phyloP scores from a whole-genome alignment of 345 rosid genomes.

The Brassica cretica region DNA sequence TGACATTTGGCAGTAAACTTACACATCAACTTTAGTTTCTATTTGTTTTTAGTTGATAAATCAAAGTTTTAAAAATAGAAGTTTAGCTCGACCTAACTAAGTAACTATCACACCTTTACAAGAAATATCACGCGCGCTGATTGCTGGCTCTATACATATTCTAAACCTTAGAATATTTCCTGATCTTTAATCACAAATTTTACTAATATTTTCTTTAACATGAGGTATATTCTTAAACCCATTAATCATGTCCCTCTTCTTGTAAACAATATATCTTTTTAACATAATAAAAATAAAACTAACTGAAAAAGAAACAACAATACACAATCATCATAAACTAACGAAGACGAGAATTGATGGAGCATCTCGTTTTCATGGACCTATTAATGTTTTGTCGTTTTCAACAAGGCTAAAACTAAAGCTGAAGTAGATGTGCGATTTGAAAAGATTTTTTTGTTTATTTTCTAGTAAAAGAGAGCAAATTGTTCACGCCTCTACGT shows the following conservation, averaged over 20 bases:
- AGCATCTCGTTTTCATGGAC: not conserved
- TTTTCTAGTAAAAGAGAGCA: slow-evolving; percentile 14
- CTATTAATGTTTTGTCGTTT: slow-evolving; percentile 4
- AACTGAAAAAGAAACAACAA: not conserved
- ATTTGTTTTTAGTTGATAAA: not conserved
- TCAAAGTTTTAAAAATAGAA: not conserved
- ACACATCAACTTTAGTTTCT: slow-evolving; percentile 26
- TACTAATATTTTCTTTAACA: not conserved
- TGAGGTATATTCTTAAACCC: not conserved
- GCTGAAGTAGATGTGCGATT: slow-evolving; percentile 30
- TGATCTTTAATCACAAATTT: not conserved
- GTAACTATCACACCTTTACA: slow-evolving; percentile 23
- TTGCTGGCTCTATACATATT: slow-evolving; percentile 15
- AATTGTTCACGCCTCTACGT: slow-evolving; percentile 26
- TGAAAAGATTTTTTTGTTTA: not conserved
- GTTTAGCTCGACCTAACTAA: slow-evolving; percentile 32
- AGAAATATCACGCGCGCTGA: not conserved
- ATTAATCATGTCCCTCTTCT: not conserved
- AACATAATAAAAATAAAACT: not conserved
- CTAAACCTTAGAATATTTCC: slow-evolving; percentile 4
- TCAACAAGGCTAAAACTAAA: slow-evolving; percentile 22
- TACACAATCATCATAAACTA: not conserved
- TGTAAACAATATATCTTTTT: not conserved
- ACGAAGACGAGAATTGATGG: not conserved
- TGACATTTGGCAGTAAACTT: slow-evolving; percentile 28